Evolutionary conservation across 345 rosid genomes (phyloP).

Genomic region (Salix koriyanagi): DNA sequence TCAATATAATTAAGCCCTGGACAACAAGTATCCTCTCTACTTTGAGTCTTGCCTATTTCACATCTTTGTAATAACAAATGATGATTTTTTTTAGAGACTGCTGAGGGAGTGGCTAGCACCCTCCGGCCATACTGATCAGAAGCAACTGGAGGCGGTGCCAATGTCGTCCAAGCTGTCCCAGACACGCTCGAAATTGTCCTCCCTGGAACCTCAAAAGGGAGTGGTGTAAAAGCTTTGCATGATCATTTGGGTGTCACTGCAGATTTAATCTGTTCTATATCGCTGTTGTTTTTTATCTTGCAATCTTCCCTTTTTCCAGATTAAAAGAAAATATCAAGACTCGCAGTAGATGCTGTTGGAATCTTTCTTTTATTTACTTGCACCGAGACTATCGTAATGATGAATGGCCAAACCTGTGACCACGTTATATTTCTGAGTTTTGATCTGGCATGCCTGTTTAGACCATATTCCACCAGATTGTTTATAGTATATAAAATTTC

Average conservation of each 20-base stretch:
- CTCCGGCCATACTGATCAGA: slow-evolving; percentile 85
- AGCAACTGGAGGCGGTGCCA: slow-evolving; percentile 61
- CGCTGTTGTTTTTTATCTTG: background rate
- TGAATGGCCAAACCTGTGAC: background rate
- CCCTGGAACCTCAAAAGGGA: slow-evolving; percentile 79
- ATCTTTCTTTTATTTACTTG: background rate
- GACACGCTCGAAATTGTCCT: slow-evolving; percentile 94
- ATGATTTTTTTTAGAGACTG: slow-evolving; percentile 63
- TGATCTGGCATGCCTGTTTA: background rate
- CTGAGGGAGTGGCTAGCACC: slow-evolving; percentile 58
- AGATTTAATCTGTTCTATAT: background rate
- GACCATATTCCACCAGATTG: background rate
- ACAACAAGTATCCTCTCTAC: background rate
- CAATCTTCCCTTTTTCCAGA: background rate
- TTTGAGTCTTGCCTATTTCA: background rate
- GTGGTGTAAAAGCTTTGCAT: slow-evolving; percentile 65
- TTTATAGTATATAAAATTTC: slow-evolving; percentile 14
- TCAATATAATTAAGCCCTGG: background rate
- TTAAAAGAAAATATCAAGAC: background rate
- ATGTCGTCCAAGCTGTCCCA: slow-evolving; percentile 68
- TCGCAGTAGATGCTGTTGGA: background rate
- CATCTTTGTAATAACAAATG: slow-evolving; percentile 43
- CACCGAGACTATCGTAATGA: background rate
- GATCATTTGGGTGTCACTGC: slow-evolving; percentile 68
- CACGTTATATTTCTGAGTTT: background rate